phyloP scores from a whole-genome alignment of 495 filamentous ascomycete species.

The Daldinia decipiens region DNA sequence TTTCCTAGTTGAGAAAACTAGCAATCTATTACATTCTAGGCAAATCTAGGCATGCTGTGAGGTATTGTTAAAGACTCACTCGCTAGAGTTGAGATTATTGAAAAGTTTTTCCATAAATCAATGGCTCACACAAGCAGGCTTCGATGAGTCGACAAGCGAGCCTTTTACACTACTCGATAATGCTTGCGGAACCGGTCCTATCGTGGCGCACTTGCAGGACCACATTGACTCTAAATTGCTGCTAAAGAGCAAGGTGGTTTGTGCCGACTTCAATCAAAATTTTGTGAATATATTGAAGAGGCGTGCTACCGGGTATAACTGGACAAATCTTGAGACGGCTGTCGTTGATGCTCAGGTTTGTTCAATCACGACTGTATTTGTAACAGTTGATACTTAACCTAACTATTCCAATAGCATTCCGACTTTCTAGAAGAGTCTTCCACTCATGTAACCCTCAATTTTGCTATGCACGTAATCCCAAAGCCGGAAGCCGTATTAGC shows the following conservation, averaged over 20 bases:
- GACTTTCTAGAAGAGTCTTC: constrained; percentile 46
- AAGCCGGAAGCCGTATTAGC: constrained; percentile 52
- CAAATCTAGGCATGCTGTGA: too few relatives aligned
- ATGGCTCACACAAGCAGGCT: constrained; percentile 47
- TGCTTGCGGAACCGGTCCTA: constrained; percentile 55
- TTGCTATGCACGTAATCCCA: constrained; percentile 56
- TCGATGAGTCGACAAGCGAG: constrained; percentile 43
- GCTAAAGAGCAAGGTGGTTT: constrained; percentile 51
- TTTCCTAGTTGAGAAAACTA: too few relatives aligned
- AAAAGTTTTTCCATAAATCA: too few relatives aligned
- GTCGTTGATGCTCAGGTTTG: constrained; percentile 54
- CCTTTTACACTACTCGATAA: constrained; percentile 54
- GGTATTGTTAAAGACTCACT: too few relatives aligned
- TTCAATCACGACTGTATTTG: not conserved
- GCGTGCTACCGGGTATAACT: constrained; percentile 44
- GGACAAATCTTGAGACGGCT: constrained; percentile 49
- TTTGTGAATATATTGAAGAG: constrained; percentile 46
- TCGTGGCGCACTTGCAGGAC: constrained; percentile 49
- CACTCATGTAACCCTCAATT: constrained; percentile 55
- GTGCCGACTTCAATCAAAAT: constrained; percentile 51
- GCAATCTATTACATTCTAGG: too few relatives aligned
- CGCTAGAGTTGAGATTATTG: too few relatives aligned
- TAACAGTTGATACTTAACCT: constrained; percentile 13
- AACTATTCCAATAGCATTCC: constrained; percentile 44
- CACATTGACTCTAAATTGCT: constrained; percentile 45